phyloP scores from a whole-genome alignment of 352 stramenopile species.

The Plasmopara halstedii region DNA sequence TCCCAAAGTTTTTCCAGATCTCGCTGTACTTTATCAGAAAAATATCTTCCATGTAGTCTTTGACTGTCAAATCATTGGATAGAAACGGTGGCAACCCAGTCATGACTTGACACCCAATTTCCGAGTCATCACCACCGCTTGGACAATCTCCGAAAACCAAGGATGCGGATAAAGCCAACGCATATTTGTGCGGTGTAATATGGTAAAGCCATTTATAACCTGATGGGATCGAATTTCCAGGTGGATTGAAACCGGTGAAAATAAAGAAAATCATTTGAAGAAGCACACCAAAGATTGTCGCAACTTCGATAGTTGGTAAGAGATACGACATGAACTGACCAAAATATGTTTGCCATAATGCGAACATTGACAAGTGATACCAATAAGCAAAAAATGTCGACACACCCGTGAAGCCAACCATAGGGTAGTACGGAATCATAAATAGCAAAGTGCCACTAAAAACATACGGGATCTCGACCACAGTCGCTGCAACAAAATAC shows the following conservation, averaged over 20 bases:
- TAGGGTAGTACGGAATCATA: constrained; percentile 9
- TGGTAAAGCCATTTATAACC: constrained; percentile 15
- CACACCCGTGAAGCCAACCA: constrained; percentile 16
- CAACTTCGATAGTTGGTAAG: constrained; percentile 27
- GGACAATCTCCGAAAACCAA: constrained; percentile 16
- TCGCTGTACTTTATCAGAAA: constrained; percentile 33
- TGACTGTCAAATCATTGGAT: constrained; percentile 17
- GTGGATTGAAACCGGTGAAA: constrained; percentile 17
- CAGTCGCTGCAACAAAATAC: constrained; percentile 13
- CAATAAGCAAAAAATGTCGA: constrained; percentile 12
- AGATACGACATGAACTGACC: constrained; percentile 22
- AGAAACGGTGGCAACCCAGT: constrained; percentile 20
- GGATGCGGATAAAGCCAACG: constrained; percentile 1
- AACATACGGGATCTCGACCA: constrained; percentile 44
- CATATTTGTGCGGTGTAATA: constrained; percentile 16
- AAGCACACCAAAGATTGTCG: constrained; percentile 37
- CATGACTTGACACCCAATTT: constrained; percentile 25
- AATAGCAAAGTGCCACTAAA: constrained; percentile 10
- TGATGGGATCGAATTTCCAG: constrained; percentile 2
- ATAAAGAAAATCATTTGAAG: constrained; percentile 13
- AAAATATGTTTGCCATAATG: constrained; percentile 19
- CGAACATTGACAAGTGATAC: constrained; percentile 10
- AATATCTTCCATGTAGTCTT: constrained; percentile 21
- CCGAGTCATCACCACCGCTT: constrained; percentile 11
- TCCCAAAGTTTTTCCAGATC: constrained; percentile 17